Conservation (phyloP, 2,329 filamentous ascomycete genomes). For the Ascocoryne sarcoides region DNA sequence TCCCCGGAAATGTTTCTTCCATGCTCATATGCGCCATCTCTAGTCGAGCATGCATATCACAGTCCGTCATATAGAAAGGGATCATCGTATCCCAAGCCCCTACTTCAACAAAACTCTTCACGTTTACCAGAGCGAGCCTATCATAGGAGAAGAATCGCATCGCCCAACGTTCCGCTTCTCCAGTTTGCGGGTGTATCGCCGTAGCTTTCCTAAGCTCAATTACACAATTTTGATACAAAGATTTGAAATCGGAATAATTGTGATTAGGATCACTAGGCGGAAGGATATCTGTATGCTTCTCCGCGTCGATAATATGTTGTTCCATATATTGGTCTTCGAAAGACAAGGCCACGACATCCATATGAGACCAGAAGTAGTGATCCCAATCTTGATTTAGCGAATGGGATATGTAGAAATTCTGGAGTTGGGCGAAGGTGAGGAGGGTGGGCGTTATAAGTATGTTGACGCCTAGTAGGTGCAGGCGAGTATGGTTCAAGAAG, state of each 20-base stretch:
- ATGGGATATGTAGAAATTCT: slow-evolving; percentile 43
- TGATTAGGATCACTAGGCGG: slow-evolving; percentile 3
- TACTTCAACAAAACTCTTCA: slow-evolving; percentile 36
- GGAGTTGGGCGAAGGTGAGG: slow-evolving; percentile 45
- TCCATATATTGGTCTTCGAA: slow-evolving; percentile 30
- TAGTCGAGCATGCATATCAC: slow-evolving; percentile 43
- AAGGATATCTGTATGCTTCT: slow-evolving; percentile 9
- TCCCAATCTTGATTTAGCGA: slow-evolving; percentile 37
- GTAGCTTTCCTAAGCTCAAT: slow-evolving; percentile 8
- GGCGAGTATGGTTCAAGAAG: slow-evolving; percentile 43
- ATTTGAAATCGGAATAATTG: slow-evolving; percentile 12
- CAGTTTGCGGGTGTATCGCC: slow-evolving; percentile 2
- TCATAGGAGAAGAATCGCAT: slow-evolving; percentile 51
- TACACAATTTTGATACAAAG: slow-evolving; percentile 17
- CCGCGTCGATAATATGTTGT: too few relatives aligned
- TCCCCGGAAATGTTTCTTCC: slow-evolving; percentile 32
- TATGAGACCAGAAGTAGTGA: slow-evolving; percentile 49
- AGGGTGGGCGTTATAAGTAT: slow-evolving; percentile 42
- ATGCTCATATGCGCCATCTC: slow-evolving; percentile 37
- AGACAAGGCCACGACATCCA: slow-evolving; percentile 41
- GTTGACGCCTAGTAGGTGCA: slow-evolving; percentile 43
- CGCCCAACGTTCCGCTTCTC: slow-evolving; percentile 33
- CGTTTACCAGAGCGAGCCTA: slow-evolving; percentile 48
- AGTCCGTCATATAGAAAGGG: slow-evolving; percentile 47
- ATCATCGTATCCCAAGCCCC: slow-evolving; percentile 50